Evolutionary conservation across 1,284 basidiomycete species (phyloP).

Genomic region (Sanghuangporus baumii): DNA sequence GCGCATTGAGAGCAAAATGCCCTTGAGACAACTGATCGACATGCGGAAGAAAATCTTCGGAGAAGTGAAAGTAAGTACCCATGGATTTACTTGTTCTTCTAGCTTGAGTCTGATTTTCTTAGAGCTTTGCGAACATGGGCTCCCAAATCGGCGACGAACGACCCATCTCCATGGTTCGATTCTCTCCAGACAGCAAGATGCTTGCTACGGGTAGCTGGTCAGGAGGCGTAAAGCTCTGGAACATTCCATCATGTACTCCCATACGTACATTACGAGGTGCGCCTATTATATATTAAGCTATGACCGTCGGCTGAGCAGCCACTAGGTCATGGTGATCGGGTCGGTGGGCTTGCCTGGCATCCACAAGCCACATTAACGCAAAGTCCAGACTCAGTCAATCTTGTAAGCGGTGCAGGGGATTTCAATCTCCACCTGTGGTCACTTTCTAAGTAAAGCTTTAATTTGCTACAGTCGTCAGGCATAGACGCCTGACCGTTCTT

Average conservation of each 20-base stretch:
- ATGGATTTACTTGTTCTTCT: constrained; percentile 8
- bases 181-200: constrained; percentile 85
- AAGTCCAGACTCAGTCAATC: constrained; percentile 64
- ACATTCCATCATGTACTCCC: constrained; percentile 83
- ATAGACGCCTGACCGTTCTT: not conserved
- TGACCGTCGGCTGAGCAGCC: not conserved
- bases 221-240: constrained; percentile 92
- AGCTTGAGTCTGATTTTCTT: not conserved
- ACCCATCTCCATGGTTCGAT: constrained; percentile 90
- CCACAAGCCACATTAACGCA: constrained; percentile 86
- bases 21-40: constrained; percentile 89
- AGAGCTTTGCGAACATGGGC: constrained; percentile 89
- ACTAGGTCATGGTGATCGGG: constrained; percentile 81
- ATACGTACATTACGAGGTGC: constrained; percentile 67
- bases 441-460: constrained; percentile 56
- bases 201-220: constrained; percentile 96
- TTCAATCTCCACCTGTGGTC: constrained; percentile 87
- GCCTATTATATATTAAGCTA: constrained; percentile 18
- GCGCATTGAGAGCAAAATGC: constrained; percentile 79
- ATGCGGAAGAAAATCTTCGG: constrained; percentile 85
- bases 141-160: constrained; percentile 98
- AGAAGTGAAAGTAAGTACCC: constrained; percentile 73
- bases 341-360: constrained; percentile 98
- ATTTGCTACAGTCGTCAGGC: not conserved
- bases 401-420: constrained; percentile 91